These are phyloP conservation scores for Myrmaecium sp. DNA, from an alignment of 2,329 filamentous ascomycete species.

Conservation along the genomic window DNA sequence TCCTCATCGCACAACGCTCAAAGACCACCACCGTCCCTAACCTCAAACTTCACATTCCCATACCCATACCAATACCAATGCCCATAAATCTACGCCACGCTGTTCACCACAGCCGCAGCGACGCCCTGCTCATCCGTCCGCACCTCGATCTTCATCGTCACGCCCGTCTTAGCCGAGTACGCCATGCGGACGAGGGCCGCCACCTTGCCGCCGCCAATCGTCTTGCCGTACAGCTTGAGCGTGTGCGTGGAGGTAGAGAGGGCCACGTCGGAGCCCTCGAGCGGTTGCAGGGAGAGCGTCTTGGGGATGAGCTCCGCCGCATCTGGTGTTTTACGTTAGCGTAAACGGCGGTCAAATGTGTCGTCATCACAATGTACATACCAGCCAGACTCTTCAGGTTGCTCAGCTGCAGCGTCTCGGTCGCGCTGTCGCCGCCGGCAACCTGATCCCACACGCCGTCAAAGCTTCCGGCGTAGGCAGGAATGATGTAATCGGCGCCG, in stretches of 20 bases:
- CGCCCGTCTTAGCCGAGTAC: constrained; percentile 77
- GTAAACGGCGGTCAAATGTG: not conserved
- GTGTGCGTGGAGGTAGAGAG: constrained; percentile 81
- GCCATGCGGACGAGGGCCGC: constrained; percentile 84
- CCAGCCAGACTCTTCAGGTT: constrained; percentile 84
- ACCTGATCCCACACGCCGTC: constrained; percentile 91
- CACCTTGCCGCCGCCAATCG: constrained; percentile 74
- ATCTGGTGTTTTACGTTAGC: constrained; percentile 36
- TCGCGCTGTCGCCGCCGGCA: constrained; percentile 73
- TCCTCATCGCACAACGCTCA: no score
- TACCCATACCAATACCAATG: not conserved
- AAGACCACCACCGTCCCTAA: no score
- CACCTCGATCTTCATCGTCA: constrained; percentile 89
- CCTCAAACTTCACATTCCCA: not conserved
- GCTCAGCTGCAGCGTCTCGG: constrained; percentile 77
- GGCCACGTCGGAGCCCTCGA: constrained; percentile 86
- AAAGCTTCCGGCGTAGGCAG: constrained; percentile 87
- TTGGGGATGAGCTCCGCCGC: constrained; percentile 83
- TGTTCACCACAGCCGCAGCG: constrained; percentile 66
- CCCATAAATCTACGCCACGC: constrained; percentile 48
- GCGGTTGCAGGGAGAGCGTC: constrained; percentile 73
- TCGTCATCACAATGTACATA: constrained; percentile 33
- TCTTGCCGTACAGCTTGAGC: constrained; percentile 92
- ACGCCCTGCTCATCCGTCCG: constrained; percentile 87
- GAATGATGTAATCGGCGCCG: constrained; percentile 86